These are phyloP conservation scores for Solanum sejunctum DNA, from an alignment of 257 asterid species.

Conservation along the genomic window DNA sequence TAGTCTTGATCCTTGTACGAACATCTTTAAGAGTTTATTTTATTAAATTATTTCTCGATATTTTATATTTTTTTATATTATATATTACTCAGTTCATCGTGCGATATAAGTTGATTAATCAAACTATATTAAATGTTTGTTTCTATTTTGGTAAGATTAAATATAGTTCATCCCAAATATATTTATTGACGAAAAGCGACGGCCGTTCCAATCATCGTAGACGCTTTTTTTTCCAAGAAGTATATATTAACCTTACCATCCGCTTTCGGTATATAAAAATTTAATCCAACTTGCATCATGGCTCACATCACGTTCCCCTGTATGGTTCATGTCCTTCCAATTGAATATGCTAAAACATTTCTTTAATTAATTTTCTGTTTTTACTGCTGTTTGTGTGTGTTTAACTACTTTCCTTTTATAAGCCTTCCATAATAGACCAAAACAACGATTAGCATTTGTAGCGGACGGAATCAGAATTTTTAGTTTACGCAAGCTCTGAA, in stretches of 20 bases:
- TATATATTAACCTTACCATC: neutral
- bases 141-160: neutral
- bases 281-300: neutral
- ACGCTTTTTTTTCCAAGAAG: neutral
- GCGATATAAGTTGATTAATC: neutral
- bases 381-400: neutral
- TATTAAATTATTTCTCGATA: neutral
- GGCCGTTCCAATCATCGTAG: neutral
- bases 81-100: neutral
- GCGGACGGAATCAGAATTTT: neutral
- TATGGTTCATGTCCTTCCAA: neutral
- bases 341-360: neutral
- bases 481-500: neutral
- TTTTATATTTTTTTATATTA: neutral
- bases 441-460: neutral
- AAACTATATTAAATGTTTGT: neutral
- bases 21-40: too few species aligned
- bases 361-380: neutral
- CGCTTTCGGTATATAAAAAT: neutral
- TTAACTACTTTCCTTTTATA: neutral
- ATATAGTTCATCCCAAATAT: neutral
- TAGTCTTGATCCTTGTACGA: too few species aligned
- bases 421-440: neutral
- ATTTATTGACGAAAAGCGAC: neutral
- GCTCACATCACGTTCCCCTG: neutral